Percentiles rank a stretch among this genome's conserved stretches.
Evolutionary conservation across 306 rosid species (phyloP).

Genomic region (Ziziphus jujuba): DNA sequence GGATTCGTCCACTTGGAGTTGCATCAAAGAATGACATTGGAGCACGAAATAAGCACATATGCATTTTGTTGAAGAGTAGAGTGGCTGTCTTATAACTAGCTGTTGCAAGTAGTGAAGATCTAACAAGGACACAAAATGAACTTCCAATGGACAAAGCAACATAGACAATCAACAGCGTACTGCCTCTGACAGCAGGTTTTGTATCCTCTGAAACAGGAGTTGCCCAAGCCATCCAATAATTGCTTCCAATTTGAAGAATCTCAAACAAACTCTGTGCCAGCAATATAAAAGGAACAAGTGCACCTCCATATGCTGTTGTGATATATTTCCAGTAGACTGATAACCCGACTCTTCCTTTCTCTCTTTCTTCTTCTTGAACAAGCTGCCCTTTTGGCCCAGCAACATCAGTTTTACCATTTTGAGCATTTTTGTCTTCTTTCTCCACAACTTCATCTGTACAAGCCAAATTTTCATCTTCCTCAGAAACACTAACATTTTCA

Average conservation of each 20-base stretch:
- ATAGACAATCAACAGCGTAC: constrained; percentile 51
- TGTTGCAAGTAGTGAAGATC: constrained; percentile 42
- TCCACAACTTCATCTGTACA: constrained; percentile 23
- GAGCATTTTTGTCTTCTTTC: constrained; percentile 37
- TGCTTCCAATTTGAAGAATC: constrained; percentile 83
- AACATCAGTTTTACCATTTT: constrained; percentile 39
- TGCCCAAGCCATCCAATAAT: constrained; percentile 93
- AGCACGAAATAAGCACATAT: constrained; percentile 62
- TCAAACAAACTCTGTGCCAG: constrained; percentile 59
- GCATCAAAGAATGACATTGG: constrained; percentile 84
- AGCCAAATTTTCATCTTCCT: constrained; percentile 26
- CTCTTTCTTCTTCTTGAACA: constrained; percentile 86
- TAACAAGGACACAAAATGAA: constrained; percentile 53
- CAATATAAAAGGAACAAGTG: constrained; percentile 68
- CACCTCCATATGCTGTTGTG: constrained; percentile 66
- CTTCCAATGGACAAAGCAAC: constrained; percentile 66
- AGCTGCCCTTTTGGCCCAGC: constrained; percentile 52
- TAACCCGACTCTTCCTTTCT: constrained; percentile 72
- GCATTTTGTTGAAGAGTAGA: constrained; percentile 71
- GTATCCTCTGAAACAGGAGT: constrained; percentile 60
- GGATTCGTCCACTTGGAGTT: constrained; percentile 80
- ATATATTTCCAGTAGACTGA: constrained; percentile 68
- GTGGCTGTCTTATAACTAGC: constrained; percentile 67
- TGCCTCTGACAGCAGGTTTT: constrained; percentile 45
- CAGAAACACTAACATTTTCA: constrained; percentile 22